Conservation (phyloP, 106 monocot genomes). For the Allium sativum region DNA sequence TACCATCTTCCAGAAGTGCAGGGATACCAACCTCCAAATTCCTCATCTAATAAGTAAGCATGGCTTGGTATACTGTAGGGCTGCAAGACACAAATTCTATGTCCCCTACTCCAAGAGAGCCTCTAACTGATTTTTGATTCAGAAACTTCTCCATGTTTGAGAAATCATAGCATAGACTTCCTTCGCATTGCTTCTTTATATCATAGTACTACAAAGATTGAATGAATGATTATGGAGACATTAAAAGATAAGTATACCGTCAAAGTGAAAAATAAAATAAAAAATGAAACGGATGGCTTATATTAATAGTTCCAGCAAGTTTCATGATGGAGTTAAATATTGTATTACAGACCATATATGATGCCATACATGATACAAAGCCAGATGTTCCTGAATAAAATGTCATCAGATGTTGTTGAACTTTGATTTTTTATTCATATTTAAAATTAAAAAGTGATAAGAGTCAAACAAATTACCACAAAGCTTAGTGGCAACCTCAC, state of each 20-base stretch:
- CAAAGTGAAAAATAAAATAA: too few relatives aligned
- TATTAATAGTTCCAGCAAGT: conserved; percentile 54
- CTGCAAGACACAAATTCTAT: conserved; percentile 89
- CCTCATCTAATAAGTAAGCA: conserved; percentile 95
- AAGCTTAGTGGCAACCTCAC: conserved; percentile 72
- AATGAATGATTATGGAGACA: background rate
- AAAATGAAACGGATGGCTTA: conserved; percentile 17
- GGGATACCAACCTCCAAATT: conserved; percentile 93
- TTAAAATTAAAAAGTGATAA: background rate
- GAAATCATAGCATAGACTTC: conserved; percentile 89
- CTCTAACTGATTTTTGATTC: conserved; percentile 44
- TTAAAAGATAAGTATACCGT: background rate
- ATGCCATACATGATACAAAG: conserved; percentile 46
- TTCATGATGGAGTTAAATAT: conserved; percentile 68
- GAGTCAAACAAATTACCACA: conserved; percentile 89
- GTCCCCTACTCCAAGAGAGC: conserved; percentile 75
- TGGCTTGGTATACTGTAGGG: conserved; percentile 64
- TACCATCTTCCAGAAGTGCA: conserved; percentile 77
- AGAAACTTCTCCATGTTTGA: conserved; percentile 94
- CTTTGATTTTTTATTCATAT: too few relatives aligned
- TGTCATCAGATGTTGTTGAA: background rate
- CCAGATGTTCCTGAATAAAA: conserved; percentile 72
- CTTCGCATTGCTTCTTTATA: conserved; percentile 73
- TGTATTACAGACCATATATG: conserved; percentile 60
- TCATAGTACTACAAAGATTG: conserved; percentile 64